Base-by-base conservation (phyloP, 2,329 filamentous ascomycete genomes). In the Botrytis sinoallii region DNA sequence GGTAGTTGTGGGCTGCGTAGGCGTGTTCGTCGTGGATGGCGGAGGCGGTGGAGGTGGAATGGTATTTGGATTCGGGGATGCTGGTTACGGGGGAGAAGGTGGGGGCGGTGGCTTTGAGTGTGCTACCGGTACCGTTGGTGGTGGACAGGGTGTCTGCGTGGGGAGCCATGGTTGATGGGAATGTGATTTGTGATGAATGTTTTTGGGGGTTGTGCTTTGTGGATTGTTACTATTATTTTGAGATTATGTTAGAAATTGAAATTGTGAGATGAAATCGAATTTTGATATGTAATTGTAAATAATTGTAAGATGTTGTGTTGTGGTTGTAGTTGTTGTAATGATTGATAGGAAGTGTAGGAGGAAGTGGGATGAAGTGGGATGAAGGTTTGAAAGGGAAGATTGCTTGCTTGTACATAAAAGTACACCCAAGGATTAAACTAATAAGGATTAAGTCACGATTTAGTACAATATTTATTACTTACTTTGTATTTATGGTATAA, bases 1-100 rank as follows among this genome's bases (percentile, higher is more conserved):
- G 95, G 87, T 99, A 99, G 87, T 99, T 99, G 89, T 99, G 96
- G 67, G 96, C 96, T 68, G 96, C 96, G 83, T 89, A 95, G 82
- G 93, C 86, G 80, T 93, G 87, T 85, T 99, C 96, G 71, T 90
- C 85, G 71, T 90, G 85, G 82, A 98, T 97, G 79, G 96, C 95
- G 79, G 88, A 86, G 74, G 90, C 85, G 61, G 94, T 95, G 40
- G 95, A 94, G 32, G 92, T 83, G 72, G 94, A 88, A 85, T 98
- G 96, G 85, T 88, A 89, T 77, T 85, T 85, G 68, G 78, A 79
- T 57, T 77, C 77, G 72, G 78, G 71, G 29, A 78, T 75, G 46
- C 75, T 76, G 42, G 75, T 74, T 48, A 74, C 74, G 35, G 79
- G 80, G 65, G 80, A 79, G 75, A 81, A 81, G 35, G 80, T 74